Evolutionary conservation across 441 rosid species (phyloP).

Genomic region (Lepidium campestre): DNA sequence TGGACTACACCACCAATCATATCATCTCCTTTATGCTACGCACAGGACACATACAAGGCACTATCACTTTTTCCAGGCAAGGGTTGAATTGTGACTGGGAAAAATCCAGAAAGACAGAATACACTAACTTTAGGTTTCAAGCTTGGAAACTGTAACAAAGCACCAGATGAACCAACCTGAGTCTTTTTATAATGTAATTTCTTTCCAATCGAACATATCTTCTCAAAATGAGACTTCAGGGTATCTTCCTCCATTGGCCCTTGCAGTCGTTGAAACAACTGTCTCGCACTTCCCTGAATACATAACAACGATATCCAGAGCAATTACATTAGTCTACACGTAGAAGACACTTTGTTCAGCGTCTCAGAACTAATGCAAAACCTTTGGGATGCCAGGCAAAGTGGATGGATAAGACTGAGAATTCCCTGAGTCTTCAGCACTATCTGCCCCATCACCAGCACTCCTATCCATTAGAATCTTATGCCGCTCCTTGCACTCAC

Average conservation of each 20-base stretch:
- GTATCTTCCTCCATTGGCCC: constrained; percentile 98
- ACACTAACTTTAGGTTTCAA: not conserved
- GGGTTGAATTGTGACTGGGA: not conserved
- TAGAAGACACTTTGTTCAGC: constrained; percentile 8
- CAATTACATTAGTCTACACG: constrained; percentile 26
- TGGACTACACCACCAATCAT: not conserved
- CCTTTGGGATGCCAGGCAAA: constrained; percentile 99
- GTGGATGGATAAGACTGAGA: constrained; percentile 99
- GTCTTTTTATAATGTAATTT: constrained; percentile 52
- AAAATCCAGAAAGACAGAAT: constrained; percentile 5
- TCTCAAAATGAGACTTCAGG: constrained; percentile 95
- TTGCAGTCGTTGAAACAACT: constrained; percentile 94
- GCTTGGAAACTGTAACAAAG: constrained; percentile 8
- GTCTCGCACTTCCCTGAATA: constrained; percentile 97
- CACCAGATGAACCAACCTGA: constrained; percentile 57
- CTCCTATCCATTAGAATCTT: constrained; percentile 82
- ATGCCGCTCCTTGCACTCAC: constrained; percentile 99
- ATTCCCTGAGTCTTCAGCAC: constrained; percentile 98
- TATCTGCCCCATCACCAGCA: constrained; percentile 96
- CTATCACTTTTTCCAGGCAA: constrained; percentile 12
- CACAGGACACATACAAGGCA: not conserved
- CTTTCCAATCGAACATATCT: constrained; percentile 77
- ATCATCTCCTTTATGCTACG: not conserved
- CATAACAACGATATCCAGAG: constrained; percentile 25
- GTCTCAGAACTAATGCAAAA: constrained; percentile 16